These are phyloP conservation scores for Meira miltonrushii DNA, from an alignment of 1,284 basidiomycete genomes.

Conservation along the genomic window DNA sequence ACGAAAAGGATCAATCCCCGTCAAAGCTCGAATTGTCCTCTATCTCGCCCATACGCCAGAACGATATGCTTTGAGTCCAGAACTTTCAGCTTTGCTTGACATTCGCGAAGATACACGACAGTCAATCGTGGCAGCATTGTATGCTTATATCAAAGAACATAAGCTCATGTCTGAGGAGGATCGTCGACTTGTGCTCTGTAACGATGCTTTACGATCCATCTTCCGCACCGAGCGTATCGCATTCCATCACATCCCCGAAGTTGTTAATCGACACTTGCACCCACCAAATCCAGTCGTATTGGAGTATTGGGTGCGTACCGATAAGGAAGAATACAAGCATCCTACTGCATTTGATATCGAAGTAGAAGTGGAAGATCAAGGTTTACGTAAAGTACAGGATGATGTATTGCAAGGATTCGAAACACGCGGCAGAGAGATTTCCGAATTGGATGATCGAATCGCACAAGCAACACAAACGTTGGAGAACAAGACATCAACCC, in stretches of 20 bases:
- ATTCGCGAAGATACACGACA: conserved; percentile 80
- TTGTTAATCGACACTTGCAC: conserved; percentile 72
- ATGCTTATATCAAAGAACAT: conserved; percentile 86
- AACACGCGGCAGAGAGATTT: conserved; percentile 66
- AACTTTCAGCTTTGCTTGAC: conserved; percentile 70
- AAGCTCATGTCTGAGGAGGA: conserved; percentile 86
- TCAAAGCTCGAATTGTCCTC: conserved; percentile 72
- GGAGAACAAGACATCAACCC: conserved; percentile 77
- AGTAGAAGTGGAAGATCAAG: conserved; percentile 77
- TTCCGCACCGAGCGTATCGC: conserved; percentile 60
- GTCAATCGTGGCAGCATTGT: conserved; percentile 75
- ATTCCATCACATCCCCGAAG: conserved; percentile 79
- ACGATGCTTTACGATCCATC: conserved; percentile 55
- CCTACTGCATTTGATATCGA: conserved; percentile 75
- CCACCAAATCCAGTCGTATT: conserved; percentile 78
- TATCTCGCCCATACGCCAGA: conserved; percentile 82
- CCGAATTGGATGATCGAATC: conserved; percentile 76
- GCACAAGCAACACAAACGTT: conserved; percentile 58
- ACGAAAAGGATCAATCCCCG: conserved; percentile 71
- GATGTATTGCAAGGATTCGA: conserved; percentile 68
- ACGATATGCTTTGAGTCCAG: conserved; percentile 73
- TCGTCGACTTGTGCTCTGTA: conserved; percentile 69
- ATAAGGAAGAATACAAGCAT: conserved; percentile 51
- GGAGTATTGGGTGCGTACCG: conserved; percentile 61
- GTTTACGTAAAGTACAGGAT: conserved; percentile 69